Base-by-base conservation (phyloP, 768 basidiomycete species). In the Boletus sp. region DNA sequence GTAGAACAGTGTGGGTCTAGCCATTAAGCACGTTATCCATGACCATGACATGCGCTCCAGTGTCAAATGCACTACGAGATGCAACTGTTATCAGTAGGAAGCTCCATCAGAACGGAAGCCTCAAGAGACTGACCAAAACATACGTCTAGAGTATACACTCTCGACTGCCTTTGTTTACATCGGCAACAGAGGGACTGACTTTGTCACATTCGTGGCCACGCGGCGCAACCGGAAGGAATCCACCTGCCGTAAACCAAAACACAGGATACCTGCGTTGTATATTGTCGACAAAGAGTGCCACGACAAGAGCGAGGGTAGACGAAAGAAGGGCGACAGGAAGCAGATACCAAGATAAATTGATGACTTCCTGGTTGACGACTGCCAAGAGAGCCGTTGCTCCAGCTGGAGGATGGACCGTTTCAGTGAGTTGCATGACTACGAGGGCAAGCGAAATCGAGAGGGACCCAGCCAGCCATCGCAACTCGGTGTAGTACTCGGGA, bases 331-430 rank as follows among this genome's bases (percentile, higher is more conserved):
- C 64, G 44, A 83, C 75, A 14, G 80, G 80, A 12, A 85, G 70
- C 56, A 80, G 79, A 60, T 81, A 79, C 82, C 81, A 83, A 12
- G 77, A 78, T 45, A 83, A 64, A n/a, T 67, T 59, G 17, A 78
- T 67, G n/a, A 80, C 66, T 15, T 79, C 72, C 14, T 70, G 57
- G 61, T 76, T 77, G 29, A 79, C 65, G 2, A 78, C 74, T 18
- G 81, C 77, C 10, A 83, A 70, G 35, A 83, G 71, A 20, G 82
- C 81, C 1, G 82, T 83, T n/a, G 80, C 82, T 55, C 82, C 83
- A 50, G 80, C 82, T 20, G 83, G 83, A 3, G 83, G 83, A 63
- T 83, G 83, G 9, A 76, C 77, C 7, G 78, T 84, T 10, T 65
- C 66, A 9, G 81, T 81, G 49, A 83, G 70, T 59, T 82, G 80